These are phyloP conservation scores for Celoporthe dispersa DNA, from an alignment of 2,329 filamentous ascomycete species.

Conservation along the genomic window DNA sequence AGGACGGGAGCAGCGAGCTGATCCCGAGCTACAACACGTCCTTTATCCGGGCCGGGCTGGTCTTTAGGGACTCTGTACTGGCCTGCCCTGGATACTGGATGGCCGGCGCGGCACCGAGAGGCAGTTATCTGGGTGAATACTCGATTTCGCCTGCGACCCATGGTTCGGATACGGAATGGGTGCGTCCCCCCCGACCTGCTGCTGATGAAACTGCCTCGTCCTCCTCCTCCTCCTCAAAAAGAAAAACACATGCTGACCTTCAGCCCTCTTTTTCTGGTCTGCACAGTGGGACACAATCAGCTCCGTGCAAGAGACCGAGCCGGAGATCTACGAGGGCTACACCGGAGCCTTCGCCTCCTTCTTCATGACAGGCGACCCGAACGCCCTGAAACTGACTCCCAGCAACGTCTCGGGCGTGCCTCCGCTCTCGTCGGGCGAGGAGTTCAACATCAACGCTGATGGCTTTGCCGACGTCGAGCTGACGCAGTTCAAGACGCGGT, in stretches of 20 bases:
- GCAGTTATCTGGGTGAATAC: slow-evolving; percentile 62
- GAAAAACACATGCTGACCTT: slow-evolving; percentile 1
- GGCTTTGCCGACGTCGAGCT: slow-evolving; percentile 49
- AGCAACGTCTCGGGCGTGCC: slow-evolving; percentile 50
- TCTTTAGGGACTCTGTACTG: slow-evolving; percentile 63
- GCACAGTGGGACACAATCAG: slow-evolving; percentile 61
- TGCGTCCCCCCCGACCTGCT: slow-evolving; percentile 39
- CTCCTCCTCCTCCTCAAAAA: too few relatives aligned
- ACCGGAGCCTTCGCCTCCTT: slow-evolving; percentile 64
- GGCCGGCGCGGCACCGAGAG: slow-evolving; percentile 46
- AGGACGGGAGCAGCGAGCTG: slow-evolving; percentile 50
- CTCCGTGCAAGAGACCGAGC: slow-evolving; percentile 54
- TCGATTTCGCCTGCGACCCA: slow-evolving; percentile 63
- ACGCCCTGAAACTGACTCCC: slow-evolving; percentile 58
- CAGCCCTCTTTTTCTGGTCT: background rate
- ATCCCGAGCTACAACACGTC: slow-evolving; percentile 53
- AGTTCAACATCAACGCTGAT: slow-evolving; percentile 55
- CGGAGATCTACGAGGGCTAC: slow-evolving; percentile 59
- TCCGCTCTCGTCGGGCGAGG: slow-evolving; percentile 42
- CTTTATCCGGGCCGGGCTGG: slow-evolving; percentile 56
- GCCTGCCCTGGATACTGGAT: slow-evolving; percentile 66
- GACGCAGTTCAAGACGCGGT: slow-evolving; percentile 48
- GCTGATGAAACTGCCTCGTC: too few relatives aligned
- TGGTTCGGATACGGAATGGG: slow-evolving; percentile 60
- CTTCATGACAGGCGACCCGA: slow-evolving; percentile 62